Conservation (phyloP, 1,284 basidiomycete species). For the Malassezia vespertilionis region DNA sequence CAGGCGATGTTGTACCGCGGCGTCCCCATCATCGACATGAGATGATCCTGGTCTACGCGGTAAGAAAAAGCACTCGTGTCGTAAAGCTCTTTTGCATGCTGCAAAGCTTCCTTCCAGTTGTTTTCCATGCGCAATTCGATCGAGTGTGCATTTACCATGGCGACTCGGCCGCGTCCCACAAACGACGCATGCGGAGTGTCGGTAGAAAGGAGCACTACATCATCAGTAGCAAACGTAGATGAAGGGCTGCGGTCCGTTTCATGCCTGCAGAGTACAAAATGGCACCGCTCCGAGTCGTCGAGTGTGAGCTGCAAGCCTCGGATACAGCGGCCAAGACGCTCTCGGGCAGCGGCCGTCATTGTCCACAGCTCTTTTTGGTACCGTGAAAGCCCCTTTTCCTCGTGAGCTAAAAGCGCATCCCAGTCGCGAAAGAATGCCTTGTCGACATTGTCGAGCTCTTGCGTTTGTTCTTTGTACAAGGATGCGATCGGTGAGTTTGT, state of each 20-base stretch:
- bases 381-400: constrained; percentile 72
- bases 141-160: constrained; percentile 50
- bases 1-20: constrained; percentile 81
- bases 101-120: constrained; percentile 51
- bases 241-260: constrained; percentile 46
- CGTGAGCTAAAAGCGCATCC: constrained; percentile 74
- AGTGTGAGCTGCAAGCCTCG: constrained; percentile 44
- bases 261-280: too few species aligned
- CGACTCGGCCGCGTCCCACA: constrained; percentile 10
- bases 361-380: constrained; percentile 91
- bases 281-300: background rate
- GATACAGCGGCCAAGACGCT: constrained; percentile 52
- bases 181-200: constrained; percentile 48
- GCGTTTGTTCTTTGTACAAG: constrained; percentile 66
- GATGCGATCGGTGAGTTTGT: constrained; percentile 58
- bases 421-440: constrained; percentile 74
- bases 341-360: constrained; percentile 66
- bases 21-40: constrained; percentile 71
- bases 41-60: constrained; percentile 86
- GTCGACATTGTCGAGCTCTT: constrained; percentile 63
- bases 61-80: constrained; percentile 53
- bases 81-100: constrained; percentile 21
- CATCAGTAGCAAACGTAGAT: constrained; percentile 57
- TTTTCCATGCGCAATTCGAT: constrained; percentile 73
- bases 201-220: constrained; percentile 69